Evolutionary conservation across 805 yeast species (phyloP), one percentile per base, ranked within the genome.

Genomic region (Wickerhamiella lipophila): DNA sequence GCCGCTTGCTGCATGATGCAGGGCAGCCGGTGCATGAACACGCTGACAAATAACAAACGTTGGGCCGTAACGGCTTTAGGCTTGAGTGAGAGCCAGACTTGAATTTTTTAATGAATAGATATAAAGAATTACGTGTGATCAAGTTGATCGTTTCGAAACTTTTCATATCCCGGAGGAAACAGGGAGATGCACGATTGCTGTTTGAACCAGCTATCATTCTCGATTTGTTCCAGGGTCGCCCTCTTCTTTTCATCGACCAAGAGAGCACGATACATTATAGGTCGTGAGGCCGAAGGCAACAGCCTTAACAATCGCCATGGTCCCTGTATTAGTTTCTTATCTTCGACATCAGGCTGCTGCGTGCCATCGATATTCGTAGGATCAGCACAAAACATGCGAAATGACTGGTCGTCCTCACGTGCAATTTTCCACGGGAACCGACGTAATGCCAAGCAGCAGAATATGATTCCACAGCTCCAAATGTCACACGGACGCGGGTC

Each of bases 391-490:
- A 81, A 89, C 52, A 84, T 72, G 50, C 77, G 73, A 68, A 74
- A 89, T 3, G 92, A 79, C 48, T 78, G 78, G 62, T 88, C 96
- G 6, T 77, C 68, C 22, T 68, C 65, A 55, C 81, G 79, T n/a
- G 96, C 96, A 2, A 88, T 75, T 62, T 86, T 86, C 98, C 98
- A 89, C 1, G 98, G 97, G 66, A 89, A 89, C 52, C 95, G 68
- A 56, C 82, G 76, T 55, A 88, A 68, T 2, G 81, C 71, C 88
- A 87, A 83, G 66, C 97, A 88, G 63, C 95, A 86, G 61, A 75
- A 89, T 47, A 92, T 85, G 25, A 89, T 84, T 0, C 95, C 97
- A 47, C 85, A 69, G 1, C 95, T 84, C 98, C 98, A 89, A 19
- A 88, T 76, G 62, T 89, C 98, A 2, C 80, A 85, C 5, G 81